Conservation (phyloP, 768 basidiomycete genomes). For the Pulveroboletus sp. region DNA sequence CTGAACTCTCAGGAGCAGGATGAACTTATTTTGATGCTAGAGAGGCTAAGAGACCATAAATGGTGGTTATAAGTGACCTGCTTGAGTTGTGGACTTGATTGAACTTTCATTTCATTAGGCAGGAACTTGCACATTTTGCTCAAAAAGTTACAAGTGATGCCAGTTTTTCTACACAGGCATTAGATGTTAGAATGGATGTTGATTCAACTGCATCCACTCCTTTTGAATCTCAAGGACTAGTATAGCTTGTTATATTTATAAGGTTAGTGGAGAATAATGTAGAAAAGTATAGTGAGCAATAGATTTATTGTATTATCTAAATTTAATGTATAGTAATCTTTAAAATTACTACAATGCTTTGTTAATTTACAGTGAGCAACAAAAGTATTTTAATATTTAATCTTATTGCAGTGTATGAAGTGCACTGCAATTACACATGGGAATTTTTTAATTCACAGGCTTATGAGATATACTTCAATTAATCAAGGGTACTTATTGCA, state of each 20-base stretch:
- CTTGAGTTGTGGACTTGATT: background rate
- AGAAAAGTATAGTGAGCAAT: too few species aligned
- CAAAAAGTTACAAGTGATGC: slow-evolving; percentile 36
- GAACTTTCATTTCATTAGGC: slow-evolving; percentile 32
- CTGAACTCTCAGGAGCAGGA: slow-evolving; percentile 64
- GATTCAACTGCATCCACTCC: slow-evolving; percentile 78
- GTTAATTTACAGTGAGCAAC: too few species aligned
- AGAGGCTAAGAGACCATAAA: slow-evolving; percentile 58
- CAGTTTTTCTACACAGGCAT: slow-evolving; percentile 18
- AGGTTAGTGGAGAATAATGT: too few species aligned
- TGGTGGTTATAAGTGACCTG: background rate
- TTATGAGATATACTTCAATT: too few species aligned
- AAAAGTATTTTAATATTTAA: too few species aligned
- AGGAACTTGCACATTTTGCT: slow-evolving; percentile 51
- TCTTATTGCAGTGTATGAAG: too few species aligned
- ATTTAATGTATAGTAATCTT: too few species aligned
- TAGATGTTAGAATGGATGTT: slow-evolving; percentile 52
- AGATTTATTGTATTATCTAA: too few species aligned
- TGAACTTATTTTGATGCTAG: slow-evolving; percentile 65
- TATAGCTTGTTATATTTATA: background rate
- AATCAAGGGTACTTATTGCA: too few species aligned
- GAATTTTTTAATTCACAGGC: too few species aligned
- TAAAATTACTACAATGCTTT: too few species aligned
- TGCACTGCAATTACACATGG: too few species aligned
- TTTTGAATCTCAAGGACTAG: slow-evolving; percentile 29